Base-by-base conservation (phyloP, 164 flowering plant species). In the Litsea cubeba region DNA sequence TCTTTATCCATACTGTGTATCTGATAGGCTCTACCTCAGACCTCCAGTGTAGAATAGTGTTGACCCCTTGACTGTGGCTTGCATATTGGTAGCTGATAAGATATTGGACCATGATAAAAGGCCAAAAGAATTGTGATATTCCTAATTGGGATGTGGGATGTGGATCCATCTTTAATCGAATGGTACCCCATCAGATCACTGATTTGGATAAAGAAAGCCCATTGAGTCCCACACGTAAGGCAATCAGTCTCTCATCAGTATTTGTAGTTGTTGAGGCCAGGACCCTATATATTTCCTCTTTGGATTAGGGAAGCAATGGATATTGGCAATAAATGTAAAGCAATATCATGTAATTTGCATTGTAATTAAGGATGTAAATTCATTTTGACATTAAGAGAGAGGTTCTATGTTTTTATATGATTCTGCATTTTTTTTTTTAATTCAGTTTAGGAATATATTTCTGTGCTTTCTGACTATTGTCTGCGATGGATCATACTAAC, bases 351-450 rank as follows among this genome's bases (percentile, higher is more conserved):
- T 65, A 65, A 65, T 65, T 65, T 25, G 6, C 12, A 65, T 30
- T 65, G 68, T 28, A 65, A 30, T 23, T 25, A 65, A 25, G 69
- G 30, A 65, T 65, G 69, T 15, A 65, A 28, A 63, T 8, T 63
- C 24, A 24, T 23, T 63, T 63, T 12, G 46, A 11, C 28, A 23
- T 69, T 12, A 64, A 73, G 8, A 67, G 35, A 46, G n/a, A n/a
- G n/a, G 66, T n/a, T 24, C 66, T 22, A 63, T 63, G 26, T 23
- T 5, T n/a, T 15, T 54, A 54, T 17, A 54, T 54, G 17, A 54
- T 54, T 54, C 60, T 8, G 0, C 11, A 54, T 54, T 20, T 17
- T 14, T n/a, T n/a, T n/a, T 54, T 54, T 20, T 14, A 0, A 54
- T 8, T 54, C n/a, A 54, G 46, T 40, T 40, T 5, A 14, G 60